Conservation (phyloP, 2,329 filamentous ascomycete species). For the Sporothrix variecibatus region DNA sequence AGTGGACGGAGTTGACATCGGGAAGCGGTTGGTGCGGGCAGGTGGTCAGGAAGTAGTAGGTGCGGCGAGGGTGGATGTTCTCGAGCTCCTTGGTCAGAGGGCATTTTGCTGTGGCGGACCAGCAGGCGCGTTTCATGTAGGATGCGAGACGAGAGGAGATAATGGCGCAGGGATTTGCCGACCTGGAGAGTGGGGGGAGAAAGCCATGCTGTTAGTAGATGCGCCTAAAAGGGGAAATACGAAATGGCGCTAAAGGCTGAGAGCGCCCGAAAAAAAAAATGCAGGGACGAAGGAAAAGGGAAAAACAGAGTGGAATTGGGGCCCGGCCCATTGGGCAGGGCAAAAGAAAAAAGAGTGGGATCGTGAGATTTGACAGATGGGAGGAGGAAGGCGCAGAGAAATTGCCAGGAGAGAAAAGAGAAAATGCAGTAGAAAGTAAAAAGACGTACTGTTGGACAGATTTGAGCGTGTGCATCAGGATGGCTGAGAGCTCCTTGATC, state of each 20-base stretch:
- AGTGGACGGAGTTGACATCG: conserved; percentile 52
- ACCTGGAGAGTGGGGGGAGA: conserved; percentile 57
- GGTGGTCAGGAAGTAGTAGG: conserved; percentile 96
- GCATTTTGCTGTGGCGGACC: conserved; percentile 77
- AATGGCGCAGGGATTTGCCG: conserved; percentile 91
- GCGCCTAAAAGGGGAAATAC: conserved; percentile 23
- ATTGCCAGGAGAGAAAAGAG: not conserved
- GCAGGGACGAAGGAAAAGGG: not conserved
- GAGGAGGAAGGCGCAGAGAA: not conserved
- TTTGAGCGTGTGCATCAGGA: conserved; percentile 73
- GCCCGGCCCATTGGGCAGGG: not conserved
- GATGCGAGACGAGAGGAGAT: conserved; percentile 88
- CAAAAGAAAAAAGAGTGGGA: not conserved
- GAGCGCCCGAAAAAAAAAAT: conserved; percentile 9
- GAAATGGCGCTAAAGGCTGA: conserved; percentile 16
- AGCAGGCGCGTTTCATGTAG: conserved; percentile 83
- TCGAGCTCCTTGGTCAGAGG: conserved; percentile 92
- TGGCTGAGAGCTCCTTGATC: conserved; percentile 86
- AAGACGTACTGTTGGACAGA: conserved; percentile 85
- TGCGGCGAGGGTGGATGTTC: conserved; percentile 86
- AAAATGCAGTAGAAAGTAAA: not conserved
- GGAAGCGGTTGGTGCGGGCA: conserved; percentile 80
- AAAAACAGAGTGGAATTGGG: conserved; percentile 27
- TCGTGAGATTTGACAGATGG: not conserved
- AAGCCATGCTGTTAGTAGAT: conserved; percentile 36